Conservation (phyloP, 768 basidiomycete genomes). For the Hysterangium stoloniferum region DNA sequence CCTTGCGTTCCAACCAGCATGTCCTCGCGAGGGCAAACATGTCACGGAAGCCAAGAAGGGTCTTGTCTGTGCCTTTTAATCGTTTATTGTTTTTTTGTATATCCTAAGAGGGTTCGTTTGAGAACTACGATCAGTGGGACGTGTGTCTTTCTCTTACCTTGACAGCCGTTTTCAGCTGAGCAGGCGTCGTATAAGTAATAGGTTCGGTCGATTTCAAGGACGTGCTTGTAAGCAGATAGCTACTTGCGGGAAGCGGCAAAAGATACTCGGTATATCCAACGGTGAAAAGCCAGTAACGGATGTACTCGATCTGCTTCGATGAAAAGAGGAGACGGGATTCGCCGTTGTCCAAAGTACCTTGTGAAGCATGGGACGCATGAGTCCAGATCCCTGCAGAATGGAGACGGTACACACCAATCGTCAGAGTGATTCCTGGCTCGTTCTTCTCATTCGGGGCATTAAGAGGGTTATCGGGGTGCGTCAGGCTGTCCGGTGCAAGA, state of each 20-base stretch:
- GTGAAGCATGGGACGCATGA: neutral
- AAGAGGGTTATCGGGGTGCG: constrained; percentile 66
- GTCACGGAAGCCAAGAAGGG: constrained; percentile 47
- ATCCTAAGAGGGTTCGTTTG: constrained; percentile 37
- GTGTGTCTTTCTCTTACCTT: constrained; percentile 36
- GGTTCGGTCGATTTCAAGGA: constrained; percentile 53
- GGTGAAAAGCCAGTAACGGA: constrained; percentile 76
- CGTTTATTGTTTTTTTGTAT: constrained; percentile 78
- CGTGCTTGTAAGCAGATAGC: constrained; percentile 58
- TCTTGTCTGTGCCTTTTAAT: constrained; percentile 54
- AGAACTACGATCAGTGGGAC: neutral
- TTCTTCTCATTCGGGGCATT: constrained; percentile 41
- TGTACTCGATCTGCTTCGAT: constrained; percentile 77
- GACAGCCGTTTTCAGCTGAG: constrained; percentile 46
- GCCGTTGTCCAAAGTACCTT: constrained; percentile 62
- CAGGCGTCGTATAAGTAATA: constrained; percentile 45
- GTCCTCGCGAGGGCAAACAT: constrained; percentile 62
- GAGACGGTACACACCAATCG: constrained; percentile 42
- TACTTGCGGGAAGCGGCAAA: constrained; percentile 70
- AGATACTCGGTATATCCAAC: constrained; percentile 55
- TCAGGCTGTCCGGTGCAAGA: constrained; percentile 60
- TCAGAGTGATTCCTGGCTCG: constrained; percentile 58
- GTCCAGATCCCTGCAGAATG: neutral
- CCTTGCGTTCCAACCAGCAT: constrained; percentile 54
- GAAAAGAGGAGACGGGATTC: constrained; percentile 78